These are phyloP conservation scores for Backusella liffmaniae DNA, from an alignment of 192 early-diverging fungal genomes.

Conservation along the genomic window DNA sequence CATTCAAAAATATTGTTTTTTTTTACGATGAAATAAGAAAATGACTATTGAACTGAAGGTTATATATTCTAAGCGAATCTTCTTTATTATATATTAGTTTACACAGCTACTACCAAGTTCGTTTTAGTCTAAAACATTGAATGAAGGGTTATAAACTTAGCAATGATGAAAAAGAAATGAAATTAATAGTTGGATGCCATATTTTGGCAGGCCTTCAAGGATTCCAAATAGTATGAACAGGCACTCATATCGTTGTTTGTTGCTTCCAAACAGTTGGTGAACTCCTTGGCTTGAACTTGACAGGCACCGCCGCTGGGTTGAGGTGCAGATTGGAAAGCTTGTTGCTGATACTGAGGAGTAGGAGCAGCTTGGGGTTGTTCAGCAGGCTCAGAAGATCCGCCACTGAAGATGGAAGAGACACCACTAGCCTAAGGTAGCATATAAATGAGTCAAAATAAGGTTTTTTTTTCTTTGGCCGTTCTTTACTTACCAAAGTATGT, in stretches of 20 bases:
- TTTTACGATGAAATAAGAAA: not conserved
- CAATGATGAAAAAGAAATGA: not conserved
- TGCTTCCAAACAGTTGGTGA: constrained; percentile 83
- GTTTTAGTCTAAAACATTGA: constrained; percentile 8
- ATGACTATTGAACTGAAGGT: not conserved
- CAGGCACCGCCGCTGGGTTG: constrained; percentile 42
- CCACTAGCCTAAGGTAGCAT: constrained; percentile 10
- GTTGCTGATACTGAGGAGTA: constrained; percentile 33
- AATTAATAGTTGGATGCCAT: constrained; percentile 45
- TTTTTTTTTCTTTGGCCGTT: not conserved
- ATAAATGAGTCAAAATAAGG: not conserved
- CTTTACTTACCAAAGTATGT: constrained; percentile 50
- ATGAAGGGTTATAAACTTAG: constrained; percentile 5
- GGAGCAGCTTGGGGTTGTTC: constrained; percentile 35
- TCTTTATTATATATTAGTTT: not conserved
- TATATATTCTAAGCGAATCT: not conserved
- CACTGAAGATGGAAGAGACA: constrained; percentile 49
- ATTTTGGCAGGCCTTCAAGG: constrained; percentile 86
- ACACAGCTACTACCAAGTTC: not conserved
- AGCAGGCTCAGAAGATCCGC: constrained; percentile 43
- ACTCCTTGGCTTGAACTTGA: constrained; percentile 79
- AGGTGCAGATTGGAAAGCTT: constrained; percentile 30
- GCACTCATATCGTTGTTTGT: constrained; percentile 75
- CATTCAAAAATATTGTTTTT: not conserved
- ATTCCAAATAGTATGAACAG: constrained; percentile 91